phyloP scores from a whole-genome alignment of 352 stramenopile species.

The Elongisporangium prolatum region DNA sequence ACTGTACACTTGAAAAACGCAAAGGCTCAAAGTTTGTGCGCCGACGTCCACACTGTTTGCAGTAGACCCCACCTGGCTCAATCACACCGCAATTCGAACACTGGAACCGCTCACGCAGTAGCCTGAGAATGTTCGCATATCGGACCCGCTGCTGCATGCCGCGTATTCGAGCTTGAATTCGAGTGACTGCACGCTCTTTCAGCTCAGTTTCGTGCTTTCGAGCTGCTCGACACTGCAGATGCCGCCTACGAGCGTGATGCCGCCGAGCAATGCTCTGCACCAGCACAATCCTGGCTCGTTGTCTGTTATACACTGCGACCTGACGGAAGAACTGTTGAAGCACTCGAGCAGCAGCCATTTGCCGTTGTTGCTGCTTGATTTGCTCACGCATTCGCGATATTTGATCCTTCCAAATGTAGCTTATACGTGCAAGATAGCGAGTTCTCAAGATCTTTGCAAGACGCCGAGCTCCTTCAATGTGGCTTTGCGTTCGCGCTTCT shows the following conservation, averaged over 20 bases:
- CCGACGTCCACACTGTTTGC: constrained; percentile 56
- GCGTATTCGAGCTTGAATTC: constrained; percentile 22
- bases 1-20: neutral
- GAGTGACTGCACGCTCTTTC: constrained; percentile 12
- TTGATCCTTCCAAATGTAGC: neutral
- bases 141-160: constrained; percentile 17
- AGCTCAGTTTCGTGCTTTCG: neutral
- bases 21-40: constrained; percentile 22
- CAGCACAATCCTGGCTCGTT: neutral
- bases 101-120: constrained; percentile 41
- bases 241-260: neutral
- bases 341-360: neutral
- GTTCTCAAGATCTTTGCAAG: neutral
- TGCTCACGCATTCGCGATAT: neutral
- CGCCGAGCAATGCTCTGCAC: constrained; percentile 17
- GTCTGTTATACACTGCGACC: neutral
- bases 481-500: neutral
- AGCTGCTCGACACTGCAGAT: neutral
- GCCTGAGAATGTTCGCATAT: constrained; percentile 15
- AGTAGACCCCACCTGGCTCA: constrained; percentile 54
- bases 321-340: constrained; percentile 14
- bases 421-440: neutral
- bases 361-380: neutral
- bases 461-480: neutral
- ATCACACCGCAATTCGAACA: constrained; percentile 55